Evolutionary conservation across 768 basidiomycete species (phyloP), one percentile per base, ranked within the genome.

Genomic region (Hygrophorus russula): DNA sequence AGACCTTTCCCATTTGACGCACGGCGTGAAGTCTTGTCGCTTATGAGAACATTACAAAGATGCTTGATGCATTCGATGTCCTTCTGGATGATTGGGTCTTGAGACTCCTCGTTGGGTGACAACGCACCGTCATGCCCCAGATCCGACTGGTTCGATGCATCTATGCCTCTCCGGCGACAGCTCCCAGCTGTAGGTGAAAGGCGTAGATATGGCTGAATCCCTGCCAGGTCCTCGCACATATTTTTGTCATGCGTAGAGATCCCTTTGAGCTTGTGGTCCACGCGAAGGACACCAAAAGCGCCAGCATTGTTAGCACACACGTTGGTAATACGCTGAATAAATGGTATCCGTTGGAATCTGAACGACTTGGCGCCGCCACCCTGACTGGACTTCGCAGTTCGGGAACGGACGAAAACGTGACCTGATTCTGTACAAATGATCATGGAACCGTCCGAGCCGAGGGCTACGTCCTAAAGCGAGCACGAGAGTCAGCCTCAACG

Each of bases 381-480:
- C 27, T 59, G 55, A 42, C 41, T 15, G 36, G 45, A 51, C 46
- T 61, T 65, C 5, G 59, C 47, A 46, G 64, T 76, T 19, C 89
- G 74, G 14, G 78, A 70, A 17, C 92, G 82, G 17, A 93, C 71
- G 55, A 84, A 97, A 27, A 94, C 92, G 53, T 97, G 92, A 0
- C 94, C 94, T 3, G 94, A 93, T 49, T 85, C 79, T 1, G 94
- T 98, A 62, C 89, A 96, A 36, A 98, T 73, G 56, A 96, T 82
- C 54, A 96, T 75, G 12, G 83, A 76, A 3, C 92, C 89, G 49
- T 96, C 91, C 1, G 79, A 67, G 14, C 90, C 89, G 11, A 97
- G 68, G 0, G 90, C 91, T 7, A 94, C 84, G 52, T 98, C 94
- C 80, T 84, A 51, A 48, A 28, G 27, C 14, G 32, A 13, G 24